Base-by-base conservation (phyloP, 129 eudicot species). In the Sambucus nigra region DNA sequence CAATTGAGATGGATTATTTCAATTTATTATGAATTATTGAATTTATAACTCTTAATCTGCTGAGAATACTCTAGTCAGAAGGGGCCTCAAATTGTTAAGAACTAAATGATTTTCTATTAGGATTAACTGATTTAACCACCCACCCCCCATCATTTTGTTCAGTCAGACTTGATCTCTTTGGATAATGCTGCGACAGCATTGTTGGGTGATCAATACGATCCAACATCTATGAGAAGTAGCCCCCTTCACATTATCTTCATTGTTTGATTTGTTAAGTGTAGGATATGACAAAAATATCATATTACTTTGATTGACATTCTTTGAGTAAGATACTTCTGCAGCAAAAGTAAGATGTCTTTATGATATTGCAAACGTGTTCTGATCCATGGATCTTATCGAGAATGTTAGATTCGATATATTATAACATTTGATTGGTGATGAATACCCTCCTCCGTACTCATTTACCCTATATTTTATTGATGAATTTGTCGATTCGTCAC, bases 301-400 rank as follows among this genome's bases (percentile, higher is more conserved):
- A 23, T 41, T 13, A 25, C 41, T 60, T 40, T 66, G 51, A 29
- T 45, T 47, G 53, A 47, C 35, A 51, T 50, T 73, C 31, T 67
- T 29, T 73, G 14, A 51, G 4, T 51, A 23, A 22, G 31, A 12
- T 11, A 51, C 33, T 11, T 26, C 54, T 71, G 71, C 89, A 85
- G 88, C 94, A 35, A 85, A 80, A 59, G 72, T 75, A 22, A 77
- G 94, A 53, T 82, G 94, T 40, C 61, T 85, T 61, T 85, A 85
- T 66, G 94, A 85, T 59, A 80, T 85, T 65, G 88, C 89, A 51
- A 85, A 85, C 21, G 88, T 85, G 46, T 71, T 85, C 23, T 62
- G 77, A 51, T 85, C 94, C 15, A 77, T 85, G 80, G 54, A 72
- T 61, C 85, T 85, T 18, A 77, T 85, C 69, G 86, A 85, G 47